phyloP scores from a whole-genome alignment of 306 rosid genomes.

The Corylus americana region DNA sequence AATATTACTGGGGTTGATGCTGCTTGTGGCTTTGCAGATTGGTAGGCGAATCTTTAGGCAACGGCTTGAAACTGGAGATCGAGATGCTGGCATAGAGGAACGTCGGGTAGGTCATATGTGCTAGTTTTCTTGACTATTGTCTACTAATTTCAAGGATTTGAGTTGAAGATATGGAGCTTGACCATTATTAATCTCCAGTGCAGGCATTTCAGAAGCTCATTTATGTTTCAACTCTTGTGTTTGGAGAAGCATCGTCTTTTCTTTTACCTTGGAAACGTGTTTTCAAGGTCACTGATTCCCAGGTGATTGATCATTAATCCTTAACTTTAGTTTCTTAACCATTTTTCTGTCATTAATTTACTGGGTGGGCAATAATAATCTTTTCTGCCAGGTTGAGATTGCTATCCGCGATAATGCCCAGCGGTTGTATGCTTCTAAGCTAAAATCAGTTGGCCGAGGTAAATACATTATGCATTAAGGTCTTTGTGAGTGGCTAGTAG shows the following conservation, averaged over 20 bases:
- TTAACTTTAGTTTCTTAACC: not conserved
- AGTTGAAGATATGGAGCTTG: conserved; percentile 59
- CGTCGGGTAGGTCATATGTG: conserved; percentile 78
- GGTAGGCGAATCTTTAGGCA: conserved; percentile 88
- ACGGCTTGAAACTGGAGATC: conserved; percentile 93
- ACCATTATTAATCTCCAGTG: conserved; percentile 84
- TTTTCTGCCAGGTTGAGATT: conserved; percentile 70
- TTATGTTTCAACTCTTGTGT: conserved; percentile 89
- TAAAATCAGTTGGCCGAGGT: conserved; percentile 85
- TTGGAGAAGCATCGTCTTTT: conserved; percentile 95
- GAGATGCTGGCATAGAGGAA: conserved; percentile 77
- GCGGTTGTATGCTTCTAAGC: conserved; percentile 73
- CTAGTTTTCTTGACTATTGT: not conserved
- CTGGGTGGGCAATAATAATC: conserved; percentile 10
- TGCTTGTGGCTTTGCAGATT: conserved; percentile 54
- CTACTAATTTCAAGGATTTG: conserved; percentile 6
- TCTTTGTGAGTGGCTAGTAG: not conserved
- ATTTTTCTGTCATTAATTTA: conserved; percentile 23
- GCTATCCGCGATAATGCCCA: conserved; percentile 96
- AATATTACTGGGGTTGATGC: conserved; percentile 24
- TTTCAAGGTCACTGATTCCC: conserved; percentile 85
- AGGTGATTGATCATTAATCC: conserved; percentile 49
- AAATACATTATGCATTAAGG: conserved; percentile 28
- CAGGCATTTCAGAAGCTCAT: conserved; percentile 99
- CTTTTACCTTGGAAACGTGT: conserved; percentile 99